These are phyloP conservation scores for Plasmodium fragile DNA, from an alignment of 169 alveolate genomes.

Conservation along the genomic window DNA sequence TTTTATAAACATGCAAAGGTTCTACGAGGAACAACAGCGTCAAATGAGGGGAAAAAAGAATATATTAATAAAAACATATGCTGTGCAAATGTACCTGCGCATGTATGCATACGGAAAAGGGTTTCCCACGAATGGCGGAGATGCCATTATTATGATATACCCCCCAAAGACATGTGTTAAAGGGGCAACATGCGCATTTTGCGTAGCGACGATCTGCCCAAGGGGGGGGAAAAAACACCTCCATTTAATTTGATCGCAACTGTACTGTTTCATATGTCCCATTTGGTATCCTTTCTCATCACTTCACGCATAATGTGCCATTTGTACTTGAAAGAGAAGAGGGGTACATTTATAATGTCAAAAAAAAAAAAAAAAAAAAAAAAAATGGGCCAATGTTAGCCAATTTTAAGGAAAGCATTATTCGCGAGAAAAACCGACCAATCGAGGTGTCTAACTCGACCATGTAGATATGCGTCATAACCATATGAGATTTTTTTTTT, in stretches of 20 bases:
- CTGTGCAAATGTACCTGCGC: not conserved
- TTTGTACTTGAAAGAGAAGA: not conserved
- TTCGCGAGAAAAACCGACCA: not conserved
- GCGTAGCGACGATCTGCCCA: not conserved
- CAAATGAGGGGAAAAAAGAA: not conserved
- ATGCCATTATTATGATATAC: not conserved
- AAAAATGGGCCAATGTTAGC: not conserved
- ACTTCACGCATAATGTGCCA: not conserved
- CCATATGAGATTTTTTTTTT: not conserved
- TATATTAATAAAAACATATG: not conserved
- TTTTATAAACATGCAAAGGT: not conserved
- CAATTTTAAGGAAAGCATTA: not conserved
- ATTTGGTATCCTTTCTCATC: not conserved
- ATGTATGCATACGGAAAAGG: not conserved
- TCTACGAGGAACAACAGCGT: not conserved
- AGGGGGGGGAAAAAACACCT: not conserved
- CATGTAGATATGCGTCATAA: not conserved
- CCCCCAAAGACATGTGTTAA: slow-evolving; percentile 7
- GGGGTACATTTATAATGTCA: not conserved
- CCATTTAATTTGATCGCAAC: not conserved
- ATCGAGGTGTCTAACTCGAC: slow-evolving; percentile 11
- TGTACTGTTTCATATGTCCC: not conserved
- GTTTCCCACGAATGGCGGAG: not conserved
- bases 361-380: not conserved
- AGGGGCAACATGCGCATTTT: not conserved